Percentiles rank a stretch among this genome's conserved stretches.
These are phyloP conservation scores for Nowakowskiella sp. DNA, from an alignment of 192 early-diverging fungal species.

Conservation along the genomic window DNA sequence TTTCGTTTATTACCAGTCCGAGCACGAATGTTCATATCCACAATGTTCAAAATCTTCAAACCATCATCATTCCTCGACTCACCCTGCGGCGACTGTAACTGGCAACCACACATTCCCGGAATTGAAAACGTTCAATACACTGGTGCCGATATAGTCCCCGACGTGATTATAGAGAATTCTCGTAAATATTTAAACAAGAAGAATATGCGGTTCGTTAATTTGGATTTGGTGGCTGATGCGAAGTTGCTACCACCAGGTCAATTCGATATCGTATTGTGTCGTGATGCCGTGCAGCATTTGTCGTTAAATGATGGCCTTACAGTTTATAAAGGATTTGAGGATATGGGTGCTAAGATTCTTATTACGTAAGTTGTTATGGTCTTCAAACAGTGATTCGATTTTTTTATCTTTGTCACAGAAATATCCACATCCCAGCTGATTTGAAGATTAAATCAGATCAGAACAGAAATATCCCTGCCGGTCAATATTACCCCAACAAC, in stretches of 20 bases:
- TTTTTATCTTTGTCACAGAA: no score
- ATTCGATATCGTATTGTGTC: slow-evolving; percentile 16
- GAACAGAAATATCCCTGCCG: slow-evolving; percentile 14
- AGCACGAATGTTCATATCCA: no score
- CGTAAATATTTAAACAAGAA: slow-evolving; percentile 8
- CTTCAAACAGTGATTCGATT: no score
- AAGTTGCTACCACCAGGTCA: no score
- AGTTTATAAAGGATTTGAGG: slow-evolving; percentile 11
- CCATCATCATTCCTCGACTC: slow-evolving; percentile 16
- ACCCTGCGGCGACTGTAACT: slow-evolving; percentile 25
- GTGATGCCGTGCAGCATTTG: slow-evolving; percentile 19
- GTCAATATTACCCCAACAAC: slow-evolving; percentile 9
- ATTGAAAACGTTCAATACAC: slow-evolving; percentile 13
- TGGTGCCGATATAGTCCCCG: slow-evolving; percentile 15
- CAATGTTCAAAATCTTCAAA: no score
- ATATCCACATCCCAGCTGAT: no score
- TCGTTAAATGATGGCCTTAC: slow-evolving; percentile 18
- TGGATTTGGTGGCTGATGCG: slow-evolving; percentile 8
- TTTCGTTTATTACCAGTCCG: no score
- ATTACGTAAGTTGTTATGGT: slow-evolving; percentile 15
- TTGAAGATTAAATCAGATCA: no score
- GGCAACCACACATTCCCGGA: slow-evolving; percentile 17
- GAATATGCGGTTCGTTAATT: slow-evolving; percentile 17
- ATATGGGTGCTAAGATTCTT: slow-evolving; percentile 19
- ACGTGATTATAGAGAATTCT: slow-evolving; percentile 13